phyloP scores from a whole-genome alignment of 306 rosid species.

The Vigna angularis region DNA sequence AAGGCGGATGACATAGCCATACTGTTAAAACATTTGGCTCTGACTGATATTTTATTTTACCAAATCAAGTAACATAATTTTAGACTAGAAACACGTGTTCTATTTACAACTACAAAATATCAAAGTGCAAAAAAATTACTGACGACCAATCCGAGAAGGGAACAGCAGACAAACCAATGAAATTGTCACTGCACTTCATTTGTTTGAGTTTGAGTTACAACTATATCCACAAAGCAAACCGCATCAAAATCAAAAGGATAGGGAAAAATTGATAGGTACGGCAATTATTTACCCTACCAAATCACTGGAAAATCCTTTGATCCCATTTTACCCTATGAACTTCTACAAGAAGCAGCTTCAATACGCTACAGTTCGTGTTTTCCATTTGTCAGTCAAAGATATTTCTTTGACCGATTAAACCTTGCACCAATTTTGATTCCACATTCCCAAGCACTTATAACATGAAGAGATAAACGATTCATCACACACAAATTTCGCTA shows the following conservation, averaged over 20 bases:
- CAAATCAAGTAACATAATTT: constrained; percentile 20
- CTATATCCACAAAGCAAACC: background rate
- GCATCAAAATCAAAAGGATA: background rate
- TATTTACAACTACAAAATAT: background rate
- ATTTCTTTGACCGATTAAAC: background rate
- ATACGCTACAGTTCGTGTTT: background rate
- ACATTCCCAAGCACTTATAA: background rate
- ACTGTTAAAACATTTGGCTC: background rate
- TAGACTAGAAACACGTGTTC: background rate
- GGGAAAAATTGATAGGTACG: background rate
- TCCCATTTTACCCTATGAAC: background rate
- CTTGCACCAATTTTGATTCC: background rate
- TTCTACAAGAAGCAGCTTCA: background rate
- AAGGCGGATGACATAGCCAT: background rate
- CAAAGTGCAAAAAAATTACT: constrained; percentile 1
- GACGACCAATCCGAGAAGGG: background rate
- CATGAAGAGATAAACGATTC: background rate
- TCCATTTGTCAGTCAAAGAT: background rate
- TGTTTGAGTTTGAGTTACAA: background rate
- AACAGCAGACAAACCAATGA: background rate
- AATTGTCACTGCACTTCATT: background rate
- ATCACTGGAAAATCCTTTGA: background rate
- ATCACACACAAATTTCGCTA: background rate
- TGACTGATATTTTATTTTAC: background rate
- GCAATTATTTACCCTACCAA: background rate